Conservation (phyloP, 768 basidiomycete species). For the Omphalotus guepiniiformis region DNA sequence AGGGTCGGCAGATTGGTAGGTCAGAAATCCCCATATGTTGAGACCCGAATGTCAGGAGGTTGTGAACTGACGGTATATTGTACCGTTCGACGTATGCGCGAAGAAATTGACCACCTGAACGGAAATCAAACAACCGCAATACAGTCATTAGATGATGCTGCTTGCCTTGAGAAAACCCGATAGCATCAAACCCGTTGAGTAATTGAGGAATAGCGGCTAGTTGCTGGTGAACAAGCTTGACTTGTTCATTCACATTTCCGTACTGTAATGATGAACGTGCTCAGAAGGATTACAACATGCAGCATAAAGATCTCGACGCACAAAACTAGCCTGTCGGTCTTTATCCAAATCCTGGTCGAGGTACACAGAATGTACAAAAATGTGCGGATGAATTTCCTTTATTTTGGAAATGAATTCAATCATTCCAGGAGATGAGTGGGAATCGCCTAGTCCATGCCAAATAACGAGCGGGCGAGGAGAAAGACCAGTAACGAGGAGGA, state of each 20-base stretch:
- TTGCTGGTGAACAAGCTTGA: constrained; percentile 61
- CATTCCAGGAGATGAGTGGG: constrained; percentile 71
- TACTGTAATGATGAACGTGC: constrained; percentile 48
- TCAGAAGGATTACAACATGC: too few relatives aligned
- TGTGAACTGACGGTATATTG: constrained; percentile 69
- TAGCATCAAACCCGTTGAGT: constrained; percentile 70
- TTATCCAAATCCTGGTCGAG: constrained; percentile 56
- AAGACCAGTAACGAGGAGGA: background rate
- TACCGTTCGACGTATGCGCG: constrained; percentile 79
- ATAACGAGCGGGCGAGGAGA: constrained; percentile 57
- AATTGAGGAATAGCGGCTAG: constrained; percentile 63
- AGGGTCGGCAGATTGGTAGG: constrained; percentile 57
- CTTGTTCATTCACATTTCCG: constrained; percentile 71
- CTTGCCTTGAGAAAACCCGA: constrained; percentile 82
- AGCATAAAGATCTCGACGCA: constrained; percentile 39
- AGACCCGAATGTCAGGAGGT: constrained; percentile 83
- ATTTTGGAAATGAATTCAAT: constrained; percentile 56
- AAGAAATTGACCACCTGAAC: constrained; percentile 74
- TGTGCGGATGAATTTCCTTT: constrained; percentile 62
- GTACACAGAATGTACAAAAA: constrained; percentile 74
- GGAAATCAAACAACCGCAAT: background rate
- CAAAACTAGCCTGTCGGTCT: constrained; percentile 69
- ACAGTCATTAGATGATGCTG: background rate
- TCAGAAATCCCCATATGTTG: constrained; percentile 87
- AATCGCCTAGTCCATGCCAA: constrained; percentile 80